Percentiles rank a stretch among this genome's conserved stretches.
These are phyloP conservation scores for Fraxinus cuspidata DNA, from an alignment of 257 asterid genomes.

Conservation along the genomic window DNA sequence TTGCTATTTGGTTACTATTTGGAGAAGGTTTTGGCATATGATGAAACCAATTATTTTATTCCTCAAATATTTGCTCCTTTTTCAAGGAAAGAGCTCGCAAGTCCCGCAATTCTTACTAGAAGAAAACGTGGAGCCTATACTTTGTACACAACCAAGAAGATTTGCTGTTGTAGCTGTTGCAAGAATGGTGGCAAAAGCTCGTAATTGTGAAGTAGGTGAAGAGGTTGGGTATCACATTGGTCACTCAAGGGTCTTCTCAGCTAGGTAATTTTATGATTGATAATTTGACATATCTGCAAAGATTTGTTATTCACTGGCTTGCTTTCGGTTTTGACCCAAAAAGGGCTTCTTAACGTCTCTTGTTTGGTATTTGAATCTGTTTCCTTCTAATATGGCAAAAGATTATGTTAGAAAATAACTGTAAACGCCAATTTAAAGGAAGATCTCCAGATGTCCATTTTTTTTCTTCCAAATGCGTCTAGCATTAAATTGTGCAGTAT, in stretches of 20 bases:
- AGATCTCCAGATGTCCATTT: background rate
- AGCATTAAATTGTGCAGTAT: background rate
- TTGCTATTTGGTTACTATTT: constrained; percentile 1
- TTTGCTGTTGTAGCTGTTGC: constrained; percentile 99
- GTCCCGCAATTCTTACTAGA: constrained; percentile 91
- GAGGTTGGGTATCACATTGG: constrained; percentile 98
- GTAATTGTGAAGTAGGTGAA: constrained; percentile 86
- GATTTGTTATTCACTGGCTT: background rate
- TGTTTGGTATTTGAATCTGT: background rate
- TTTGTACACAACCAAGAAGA: constrained; percentile 96
- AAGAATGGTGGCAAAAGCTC: constrained; percentile 84
- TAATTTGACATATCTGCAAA: constrained; percentile 10
- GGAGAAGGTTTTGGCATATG: background rate
- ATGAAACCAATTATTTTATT: constrained; percentile 17
- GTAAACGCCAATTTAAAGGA: background rate
- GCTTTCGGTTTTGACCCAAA: background rate
- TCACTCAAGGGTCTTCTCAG: constrained; percentile 78
- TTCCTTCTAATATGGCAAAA: background rate
- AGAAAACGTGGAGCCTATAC: constrained; percentile 74
- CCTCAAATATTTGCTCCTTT: constrained; percentile 22
- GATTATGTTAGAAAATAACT: background rate
- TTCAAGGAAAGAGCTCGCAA: constrained; percentile 92
- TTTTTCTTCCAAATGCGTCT: background rate
- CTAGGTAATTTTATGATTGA: constrained; percentile 51
- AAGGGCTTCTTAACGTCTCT: background rate